Conservation (phyloP, 2,329 filamentous ascomycete genomes). For the Fusarium austroafricanum region DNA sequence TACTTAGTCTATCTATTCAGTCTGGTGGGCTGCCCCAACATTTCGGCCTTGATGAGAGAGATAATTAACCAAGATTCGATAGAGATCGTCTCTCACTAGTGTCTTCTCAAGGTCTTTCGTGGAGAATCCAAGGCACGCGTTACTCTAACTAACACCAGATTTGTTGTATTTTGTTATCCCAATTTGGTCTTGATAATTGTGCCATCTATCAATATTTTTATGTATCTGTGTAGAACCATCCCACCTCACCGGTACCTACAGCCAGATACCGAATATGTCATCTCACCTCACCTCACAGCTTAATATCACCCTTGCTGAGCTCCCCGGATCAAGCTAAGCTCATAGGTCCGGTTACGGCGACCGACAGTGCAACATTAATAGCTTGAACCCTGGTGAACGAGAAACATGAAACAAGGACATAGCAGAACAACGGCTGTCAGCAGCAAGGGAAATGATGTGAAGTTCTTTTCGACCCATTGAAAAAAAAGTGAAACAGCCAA, state of each 20-base stretch:
- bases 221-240: neutral
- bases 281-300: conserved; percentile 1
- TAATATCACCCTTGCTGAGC: conserved; percentile 21
- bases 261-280: conserved; percentile 12
- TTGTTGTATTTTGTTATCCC: neutral
- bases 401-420: conserved; percentile 10
- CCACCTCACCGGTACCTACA: conserved; percentile 11
- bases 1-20: neutral
- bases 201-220: neutral
- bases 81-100: conserved; percentile 34
- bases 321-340: conserved; percentile 35
- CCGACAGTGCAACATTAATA: conserved; percentile 1
- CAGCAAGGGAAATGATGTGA: conserved; percentile 19
- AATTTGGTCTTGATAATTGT: neutral
- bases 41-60: conserved; percentile 35
- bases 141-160: neutral
- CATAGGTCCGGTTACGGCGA: conserved; percentile 33
- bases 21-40: conserved; percentile 38
- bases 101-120: conserved; percentile 17
- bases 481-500: conserved; percentile 18
- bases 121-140: conserved; percentile 16
- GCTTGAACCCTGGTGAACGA: conserved; percentile 5
- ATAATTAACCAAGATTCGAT: conserved; percentile 36
- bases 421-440: conserved; percentile 18
- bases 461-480: conserved; percentile 21